Evolutionary conservation across 129 eudicot genomes (phyloP).

Genomic region (Artemisia annua): DNA sequence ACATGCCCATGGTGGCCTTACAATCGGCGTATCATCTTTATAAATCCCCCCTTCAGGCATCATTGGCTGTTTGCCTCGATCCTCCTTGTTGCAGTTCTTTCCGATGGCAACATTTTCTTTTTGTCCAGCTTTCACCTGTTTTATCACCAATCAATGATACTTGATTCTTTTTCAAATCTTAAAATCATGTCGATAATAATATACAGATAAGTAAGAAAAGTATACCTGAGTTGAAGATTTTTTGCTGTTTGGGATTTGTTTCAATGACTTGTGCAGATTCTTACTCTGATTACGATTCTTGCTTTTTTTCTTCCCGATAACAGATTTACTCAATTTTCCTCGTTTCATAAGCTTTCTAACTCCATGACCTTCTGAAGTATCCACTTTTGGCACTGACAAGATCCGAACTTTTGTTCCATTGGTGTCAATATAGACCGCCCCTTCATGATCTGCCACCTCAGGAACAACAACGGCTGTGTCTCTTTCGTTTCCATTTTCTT

Average conservation of each 20-base stretch:
- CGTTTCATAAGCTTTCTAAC: slow-evolving; percentile 28
- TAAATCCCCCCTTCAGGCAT: neutral
- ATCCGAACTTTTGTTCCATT: slow-evolving; percentile 65
- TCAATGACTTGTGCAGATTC: slow-evolving; percentile 33
- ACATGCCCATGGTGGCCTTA: slow-evolving; percentile 41
- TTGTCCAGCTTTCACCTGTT: slow-evolving; percentile 37
- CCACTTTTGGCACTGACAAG: slow-evolving; percentile 36
- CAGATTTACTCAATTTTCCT: slow-evolving; percentile 39
- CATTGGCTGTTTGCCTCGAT: neutral
- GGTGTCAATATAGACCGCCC: slow-evolving; percentile 61
- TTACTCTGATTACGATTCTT: slow-evolving; percentile 29
- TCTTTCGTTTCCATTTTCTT: no score
- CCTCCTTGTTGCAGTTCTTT: neutral
- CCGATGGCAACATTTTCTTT: slow-evolving; percentile 14
- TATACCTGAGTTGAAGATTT: slow-evolving; percentile 37
- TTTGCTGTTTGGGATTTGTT: slow-evolving; percentile 26
- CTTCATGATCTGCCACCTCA: slow-evolving; percentile 43
- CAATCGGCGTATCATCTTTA: slow-evolving; percentile 5
- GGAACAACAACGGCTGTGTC: slow-evolving; percentile 1
- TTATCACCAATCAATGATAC: neutral
- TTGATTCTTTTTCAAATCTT: neutral
- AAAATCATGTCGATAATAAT: neutral
- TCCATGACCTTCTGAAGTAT: slow-evolving; percentile 15
- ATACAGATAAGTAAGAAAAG: neutral
- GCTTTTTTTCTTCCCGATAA: slow-evolving; percentile 40